Evolutionary conservation across 805 yeast species (phyloP).

Genomic region (Yarrowia bubula): DNA sequence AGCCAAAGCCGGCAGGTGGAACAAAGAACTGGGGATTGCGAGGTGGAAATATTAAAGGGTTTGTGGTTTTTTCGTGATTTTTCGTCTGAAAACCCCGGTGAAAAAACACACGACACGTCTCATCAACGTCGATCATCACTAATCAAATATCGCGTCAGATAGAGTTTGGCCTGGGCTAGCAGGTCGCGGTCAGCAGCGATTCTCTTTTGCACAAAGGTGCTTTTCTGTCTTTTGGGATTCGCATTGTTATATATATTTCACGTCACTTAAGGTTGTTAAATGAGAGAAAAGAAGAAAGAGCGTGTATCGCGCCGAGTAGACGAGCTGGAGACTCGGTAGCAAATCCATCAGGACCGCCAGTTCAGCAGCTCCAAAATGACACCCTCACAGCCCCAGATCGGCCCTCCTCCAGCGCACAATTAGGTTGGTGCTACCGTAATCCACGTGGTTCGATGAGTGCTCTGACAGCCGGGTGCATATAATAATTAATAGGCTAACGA

Average conservation of each 20-base stretch:
- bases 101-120: neutral
- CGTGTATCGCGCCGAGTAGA: neutral
- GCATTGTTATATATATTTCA: too few relatives aligned
- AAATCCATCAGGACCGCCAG: neutral
- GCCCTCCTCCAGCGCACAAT: neutral
- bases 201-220: too few relatives aligned
- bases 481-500: neutral
- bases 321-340: neutral
- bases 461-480: conserved; percentile 1
- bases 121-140: neutral
- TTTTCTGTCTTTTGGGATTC: too few relatives aligned
- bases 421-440: conserved; percentile 3
- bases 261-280: too few relatives aligned
- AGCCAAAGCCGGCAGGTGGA: too few relatives aligned
- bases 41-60: too few relatives aligned
- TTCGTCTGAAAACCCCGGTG: neutral
- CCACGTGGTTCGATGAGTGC: neutral
- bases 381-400: neutral
- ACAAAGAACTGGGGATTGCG: too few relatives aligned
- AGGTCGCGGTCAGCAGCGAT: too few relatives aligned
- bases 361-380: neutral
- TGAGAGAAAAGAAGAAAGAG: too few relatives aligned
- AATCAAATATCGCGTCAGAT: neutral
- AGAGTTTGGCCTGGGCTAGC: neutral
- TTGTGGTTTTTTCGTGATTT: neutral